Conservation (phyloP, 2,329 filamentous ascomycete genomes). For the Phoma sp. region DNA sequence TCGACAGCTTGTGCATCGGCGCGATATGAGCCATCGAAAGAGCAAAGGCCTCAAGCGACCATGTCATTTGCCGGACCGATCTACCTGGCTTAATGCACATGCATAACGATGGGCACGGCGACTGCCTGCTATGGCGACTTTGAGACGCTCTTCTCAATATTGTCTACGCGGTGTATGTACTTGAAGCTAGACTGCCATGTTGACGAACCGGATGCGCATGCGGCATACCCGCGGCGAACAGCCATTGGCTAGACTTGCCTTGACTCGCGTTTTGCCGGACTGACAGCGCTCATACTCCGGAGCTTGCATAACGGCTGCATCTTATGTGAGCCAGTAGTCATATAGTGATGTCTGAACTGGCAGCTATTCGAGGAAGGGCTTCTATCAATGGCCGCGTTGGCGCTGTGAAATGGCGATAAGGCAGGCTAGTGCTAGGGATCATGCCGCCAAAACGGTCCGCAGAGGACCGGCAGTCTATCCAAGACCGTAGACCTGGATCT, state of each 20-base stretch:
- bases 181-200: constrained; percentile 44
- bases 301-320: constrained; percentile 27
- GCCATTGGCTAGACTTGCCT: constrained; percentile 27
- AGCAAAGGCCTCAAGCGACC: constrained; percentile 38
- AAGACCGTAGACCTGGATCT: constrained; percentile 19
- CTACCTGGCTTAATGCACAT: constrained; percentile 46
- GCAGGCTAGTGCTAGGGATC: constrained; percentile 34
- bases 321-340: constrained; percentile 30
- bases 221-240: constrained; percentile 14
- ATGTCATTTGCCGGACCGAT: constrained; percentile 49
- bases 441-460: constrained; percentile 27
- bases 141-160: constrained; percentile 44
- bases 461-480: constrained; percentile 33
- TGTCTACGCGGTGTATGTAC: constrained; percentile 38
- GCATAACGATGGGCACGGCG: constrained; percentile 41
- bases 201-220: constrained; percentile 27
- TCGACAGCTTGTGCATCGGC: constrained; percentile 43
- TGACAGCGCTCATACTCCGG: constrained; percentile 33
- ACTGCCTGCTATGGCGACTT: constrained; percentile 38
- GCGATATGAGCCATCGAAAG: constrained; percentile 45
- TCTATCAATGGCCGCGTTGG: constrained; percentile 38
- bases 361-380: constrained; percentile 21
- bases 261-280: constrained; percentile 43
- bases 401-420: constrained; percentile 50
- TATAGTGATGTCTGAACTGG: constrained; percentile 30